Evolutionary conservation across 2,329 filamentous ascomycete genomes (phyloP).

Genomic region (Fusarium anthophilum): DNA sequence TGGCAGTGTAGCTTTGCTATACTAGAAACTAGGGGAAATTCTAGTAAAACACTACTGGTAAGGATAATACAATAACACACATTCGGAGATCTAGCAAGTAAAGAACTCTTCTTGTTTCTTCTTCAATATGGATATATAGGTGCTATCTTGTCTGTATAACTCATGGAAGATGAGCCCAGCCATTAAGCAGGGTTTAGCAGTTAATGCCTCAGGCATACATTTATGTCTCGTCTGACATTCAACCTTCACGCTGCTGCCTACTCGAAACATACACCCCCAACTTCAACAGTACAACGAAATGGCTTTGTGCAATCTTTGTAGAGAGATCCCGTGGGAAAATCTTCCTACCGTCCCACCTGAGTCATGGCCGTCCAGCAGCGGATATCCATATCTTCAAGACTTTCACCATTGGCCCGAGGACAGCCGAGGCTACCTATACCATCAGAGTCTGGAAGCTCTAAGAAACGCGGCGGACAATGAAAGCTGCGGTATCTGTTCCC

Average conservation of each 20-base stretch:
- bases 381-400: not conserved
- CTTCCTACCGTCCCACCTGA: not conserved
- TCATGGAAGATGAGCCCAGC: fast-evolving
- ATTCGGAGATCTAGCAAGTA: fast-evolving
- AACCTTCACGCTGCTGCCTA: not conserved
- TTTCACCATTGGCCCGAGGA: not conserved
- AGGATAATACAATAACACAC: fast-evolving
- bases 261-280: fast-evolving
- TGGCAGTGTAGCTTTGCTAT: no score
- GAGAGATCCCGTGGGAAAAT: not conserved
- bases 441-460: not conserved
- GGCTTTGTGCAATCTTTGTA: not conserved
- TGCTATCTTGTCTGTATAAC: no score
- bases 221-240: not conserved
- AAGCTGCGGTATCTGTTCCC: not conserved
- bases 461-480: not conserved
- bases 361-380: fast-evolving
- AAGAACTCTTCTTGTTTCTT: fast-evolving
- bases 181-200: not conserved
- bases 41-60: fast-evolving
- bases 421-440: not conserved
- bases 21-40: fast-evolving
- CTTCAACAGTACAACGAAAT: not conserved
- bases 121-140: fast-evolving
- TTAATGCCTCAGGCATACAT: not conserved